These are phyloP conservation scores for Prunus padus DNA, from an alignment of 306 rosid genomes.

Conservation along the genomic window DNA sequence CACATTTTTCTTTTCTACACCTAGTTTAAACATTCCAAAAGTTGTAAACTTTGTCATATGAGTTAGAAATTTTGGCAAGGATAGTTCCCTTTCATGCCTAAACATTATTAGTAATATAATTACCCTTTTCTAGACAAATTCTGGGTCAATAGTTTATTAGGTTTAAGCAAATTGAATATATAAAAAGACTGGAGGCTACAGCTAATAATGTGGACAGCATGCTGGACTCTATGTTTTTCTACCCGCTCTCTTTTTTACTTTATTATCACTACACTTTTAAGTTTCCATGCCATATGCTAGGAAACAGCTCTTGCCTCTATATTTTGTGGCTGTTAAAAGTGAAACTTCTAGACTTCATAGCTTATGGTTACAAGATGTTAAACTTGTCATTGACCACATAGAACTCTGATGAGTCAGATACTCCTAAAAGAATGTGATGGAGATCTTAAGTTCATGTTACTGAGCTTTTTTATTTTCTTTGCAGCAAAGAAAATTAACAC, in stretches of 20 bases:
- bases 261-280: background rate
- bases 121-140: background rate
- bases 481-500: background rate
- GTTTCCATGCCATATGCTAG: background rate
- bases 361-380: background rate
- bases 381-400: background rate
- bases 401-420: background rate
- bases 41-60: background rate
- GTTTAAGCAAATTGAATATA: background rate
- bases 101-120: background rate
- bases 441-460: background rate
- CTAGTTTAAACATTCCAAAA: background rate
- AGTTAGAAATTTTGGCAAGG: background rate
- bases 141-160: background rate
- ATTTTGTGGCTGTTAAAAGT: background rate
- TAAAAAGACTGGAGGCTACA: background rate
- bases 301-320: background rate
- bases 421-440: background rate
- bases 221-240: background rate
- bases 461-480: background rate
- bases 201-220: background rate
- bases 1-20: background rate
- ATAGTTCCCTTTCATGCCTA: background rate
- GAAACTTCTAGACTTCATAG: background rate
- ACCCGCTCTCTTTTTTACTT: background rate